Evolutionary conservation across 495 filamentous ascomycete genomes (phyloP), one percentile per base, ranked within the genome.

Genomic region (Cercophora samala): DNA sequence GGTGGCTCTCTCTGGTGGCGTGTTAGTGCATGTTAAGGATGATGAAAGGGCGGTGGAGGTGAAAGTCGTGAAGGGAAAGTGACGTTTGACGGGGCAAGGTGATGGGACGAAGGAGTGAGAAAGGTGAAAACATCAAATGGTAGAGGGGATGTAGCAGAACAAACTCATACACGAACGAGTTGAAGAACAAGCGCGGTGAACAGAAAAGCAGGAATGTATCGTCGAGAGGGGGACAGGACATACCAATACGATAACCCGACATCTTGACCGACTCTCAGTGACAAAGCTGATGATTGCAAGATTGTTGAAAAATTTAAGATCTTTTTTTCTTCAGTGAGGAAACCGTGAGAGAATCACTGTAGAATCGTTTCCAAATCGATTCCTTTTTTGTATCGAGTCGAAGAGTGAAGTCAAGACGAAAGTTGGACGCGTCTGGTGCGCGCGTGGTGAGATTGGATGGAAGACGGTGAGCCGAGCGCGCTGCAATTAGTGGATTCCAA

Each of bases 1-100:
- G 8, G 74, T 64, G n/a, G 88, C 79, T 37, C 87, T 52, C 69
- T 93, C 91, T 94, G 70, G 58, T 9, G 24, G 29, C 8, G 13
- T 18, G 29, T 62, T 62, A 62, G 60, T 5, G 42, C 66, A 18
- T 26, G 67, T 79, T 62, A 77, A 60, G 15, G 1, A 25, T 8
- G 5, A 60, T 18, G 23, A 9, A 13, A 13, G 37, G 2, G 37
- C 5, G 2, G 8, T 18, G 15, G 58, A 18, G 23, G 23, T 56
- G 6, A 13, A 26, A 26, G 58, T 4, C 9, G 23, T 56, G 6
- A 13, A 26, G n/a, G 23, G 58, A 18, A 29, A 29, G 24, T 46
- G 37, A 46, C 37, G 37, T 46, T n/a, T 13, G 37, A 46, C 15
- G 37, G 13, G 37, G 15, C 8, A 0, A 8, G 26, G 4, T 29